phyloP scores from a whole-genome alignment of 2,329 filamentous ascomycete species.

The Alternaria postmessia region DNA sequence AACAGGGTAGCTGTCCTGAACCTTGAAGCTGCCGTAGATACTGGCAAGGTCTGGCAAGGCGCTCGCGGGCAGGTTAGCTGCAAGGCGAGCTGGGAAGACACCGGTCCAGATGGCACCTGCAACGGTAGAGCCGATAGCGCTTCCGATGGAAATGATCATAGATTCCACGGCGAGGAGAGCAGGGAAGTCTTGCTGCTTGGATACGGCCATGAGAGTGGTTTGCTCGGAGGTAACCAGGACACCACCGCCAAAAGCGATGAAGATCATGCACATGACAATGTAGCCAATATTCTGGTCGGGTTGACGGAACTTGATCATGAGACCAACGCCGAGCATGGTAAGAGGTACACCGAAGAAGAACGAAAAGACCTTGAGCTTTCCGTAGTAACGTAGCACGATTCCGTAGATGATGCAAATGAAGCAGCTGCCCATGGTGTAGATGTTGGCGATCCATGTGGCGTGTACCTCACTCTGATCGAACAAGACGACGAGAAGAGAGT shows the following conservation, averaged over 20 bases:
- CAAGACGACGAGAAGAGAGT: slow-evolving; percentile 52
- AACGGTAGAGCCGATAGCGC: slow-evolving; percentile 59
- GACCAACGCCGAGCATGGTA: slow-evolving; percentile 44
- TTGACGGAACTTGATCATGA: slow-evolving; percentile 52
- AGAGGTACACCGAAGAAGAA: slow-evolving; percentile 43
- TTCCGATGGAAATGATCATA: slow-evolving; percentile 66
- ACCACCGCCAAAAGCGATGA: slow-evolving; percentile 47
- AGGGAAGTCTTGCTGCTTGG: slow-evolving; percentile 45
- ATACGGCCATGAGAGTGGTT: slow-evolving; percentile 45
- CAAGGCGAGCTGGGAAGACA: slow-evolving; percentile 63
- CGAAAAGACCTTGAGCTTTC: slow-evolving; percentile 41
- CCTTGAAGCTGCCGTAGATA: slow-evolving; percentile 62
- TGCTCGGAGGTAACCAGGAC: slow-evolving; percentile 46
- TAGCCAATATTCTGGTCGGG: slow-evolving; percentile 46
- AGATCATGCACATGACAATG: slow-evolving; percentile 48
- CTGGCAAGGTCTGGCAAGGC: slow-evolving; percentile 45
- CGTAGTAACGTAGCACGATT: slow-evolving; percentile 38
- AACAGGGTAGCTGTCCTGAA: slow-evolving; percentile 62
- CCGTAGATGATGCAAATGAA: slow-evolving; percentile 42
- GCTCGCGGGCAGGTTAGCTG: slow-evolving; percentile 55
- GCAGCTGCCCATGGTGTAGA: slow-evolving; percentile 51
- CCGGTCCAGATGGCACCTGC: slow-evolving; percentile 71
- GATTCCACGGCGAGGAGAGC: slow-evolving; percentile 59
- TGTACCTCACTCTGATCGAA: slow-evolving; percentile 44
- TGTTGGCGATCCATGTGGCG: slow-evolving; percentile 52